A percentile compares a stretch with the other conserved stretches of the same genome.
phyloP scores from a whole-genome alignment of 2,329 filamentous ascomycete species.

The Cordyceps sp. region DNA sequence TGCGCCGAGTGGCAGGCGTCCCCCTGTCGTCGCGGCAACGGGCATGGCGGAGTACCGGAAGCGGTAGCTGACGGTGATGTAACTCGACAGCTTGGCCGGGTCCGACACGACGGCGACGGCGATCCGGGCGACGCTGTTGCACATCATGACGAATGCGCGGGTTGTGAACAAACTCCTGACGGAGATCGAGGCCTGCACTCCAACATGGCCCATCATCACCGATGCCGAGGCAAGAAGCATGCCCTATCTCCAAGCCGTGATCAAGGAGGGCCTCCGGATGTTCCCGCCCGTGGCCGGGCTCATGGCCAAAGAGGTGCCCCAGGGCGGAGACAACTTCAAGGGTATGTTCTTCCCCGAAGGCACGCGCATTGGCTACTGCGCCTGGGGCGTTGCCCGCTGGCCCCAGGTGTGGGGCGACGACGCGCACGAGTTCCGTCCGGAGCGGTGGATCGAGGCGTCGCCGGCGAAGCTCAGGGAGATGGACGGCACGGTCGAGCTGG shows the following conservation, averaged over 20 bases:
- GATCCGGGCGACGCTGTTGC: slow-evolving; percentile 33
- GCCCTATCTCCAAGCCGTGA: slow-evolving; percentile 29
- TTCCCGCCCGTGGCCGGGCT: slow-evolving; percentile 18
- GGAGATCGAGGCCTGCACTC: slow-evolving; percentile 7
- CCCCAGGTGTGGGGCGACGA: slow-evolving; percentile 18
- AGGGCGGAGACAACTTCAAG: slow-evolving; percentile 13
- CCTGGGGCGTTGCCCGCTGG: slow-evolving; percentile 17
- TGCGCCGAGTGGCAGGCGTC: too few species aligned
- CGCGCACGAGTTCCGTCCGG: slow-evolving; percentile 15
- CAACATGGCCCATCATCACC: slow-evolving; percentile 10
- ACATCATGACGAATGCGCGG: slow-evolving; percentile 30
- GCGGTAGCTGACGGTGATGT: too few species aligned
- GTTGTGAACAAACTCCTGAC: slow-evolving; percentile 26
- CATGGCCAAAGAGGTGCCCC: slow-evolving; percentile 18
- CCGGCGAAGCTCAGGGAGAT: slow-evolving; percentile 14
- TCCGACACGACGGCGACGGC: slow-evolving; percentile 40
- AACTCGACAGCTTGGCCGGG: slow-evolving; percentile 34
- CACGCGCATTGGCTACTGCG: slow-evolving; percentile 15
- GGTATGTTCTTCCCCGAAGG: slow-evolving; percentile 15
- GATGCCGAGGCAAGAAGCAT: slow-evolving; percentile 18
- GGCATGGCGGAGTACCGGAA: too few species aligned
- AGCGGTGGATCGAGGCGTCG: slow-evolving; percentile 19
- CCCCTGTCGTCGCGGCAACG: too few species aligned
- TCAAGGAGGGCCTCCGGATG: slow-evolving; percentile 28
- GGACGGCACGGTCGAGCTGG: slow-evolving; percentile 19